Conservation (phyloP, 2,329 filamentous ascomycete genomes). For the Eurotiales sp. region DNA sequence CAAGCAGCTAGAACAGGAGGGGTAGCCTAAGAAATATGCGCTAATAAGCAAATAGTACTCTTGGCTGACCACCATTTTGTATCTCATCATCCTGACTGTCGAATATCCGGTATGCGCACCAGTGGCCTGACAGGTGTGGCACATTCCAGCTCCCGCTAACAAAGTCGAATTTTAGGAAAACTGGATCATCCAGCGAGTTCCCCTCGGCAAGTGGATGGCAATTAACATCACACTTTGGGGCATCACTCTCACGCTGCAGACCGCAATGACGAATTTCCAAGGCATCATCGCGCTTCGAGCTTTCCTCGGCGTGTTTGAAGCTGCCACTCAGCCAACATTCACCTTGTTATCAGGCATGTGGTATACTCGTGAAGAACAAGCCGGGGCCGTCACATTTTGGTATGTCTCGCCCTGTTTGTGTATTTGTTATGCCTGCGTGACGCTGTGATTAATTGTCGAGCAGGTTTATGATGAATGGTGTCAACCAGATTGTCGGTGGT, state of each 20-base stretch:
- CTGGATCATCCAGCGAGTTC: constrained; percentile 59
- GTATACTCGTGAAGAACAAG: constrained; percentile 18
- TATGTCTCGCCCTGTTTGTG: not conserved
- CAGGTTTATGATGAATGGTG: constrained; percentile 67
- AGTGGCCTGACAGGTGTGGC: not conserved
- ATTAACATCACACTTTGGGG: constrained; percentile 64
- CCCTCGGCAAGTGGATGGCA: constrained; percentile 63
- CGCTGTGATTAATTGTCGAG: constrained; percentile 29
- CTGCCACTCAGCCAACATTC: constrained; percentile 66
- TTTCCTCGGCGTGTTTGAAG: constrained; percentile 65
- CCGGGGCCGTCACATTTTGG: constrained; percentile 4
- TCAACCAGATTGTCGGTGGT: constrained; percentile 61
- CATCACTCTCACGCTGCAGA: constrained; percentile 57
- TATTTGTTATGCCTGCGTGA: no score
- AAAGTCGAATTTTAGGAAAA: constrained; percentile 33
- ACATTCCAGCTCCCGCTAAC: not conserved
- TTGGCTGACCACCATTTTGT: constrained; percentile 52
- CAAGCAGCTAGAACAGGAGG: not conserved
- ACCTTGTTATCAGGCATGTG: constrained; percentile 59
- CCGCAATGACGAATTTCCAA: constrained; percentile 57
- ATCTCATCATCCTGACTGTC: constrained; percentile 28
- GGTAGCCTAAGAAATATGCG: not conserved
- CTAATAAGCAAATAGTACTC: constrained; percentile 43
- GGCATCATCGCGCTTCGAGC: constrained; percentile 63
- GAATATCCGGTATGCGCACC: constrained; percentile 25